Base-by-base conservation (phyloP, 441 rosid species). In the Breynia disticha region DNA sequence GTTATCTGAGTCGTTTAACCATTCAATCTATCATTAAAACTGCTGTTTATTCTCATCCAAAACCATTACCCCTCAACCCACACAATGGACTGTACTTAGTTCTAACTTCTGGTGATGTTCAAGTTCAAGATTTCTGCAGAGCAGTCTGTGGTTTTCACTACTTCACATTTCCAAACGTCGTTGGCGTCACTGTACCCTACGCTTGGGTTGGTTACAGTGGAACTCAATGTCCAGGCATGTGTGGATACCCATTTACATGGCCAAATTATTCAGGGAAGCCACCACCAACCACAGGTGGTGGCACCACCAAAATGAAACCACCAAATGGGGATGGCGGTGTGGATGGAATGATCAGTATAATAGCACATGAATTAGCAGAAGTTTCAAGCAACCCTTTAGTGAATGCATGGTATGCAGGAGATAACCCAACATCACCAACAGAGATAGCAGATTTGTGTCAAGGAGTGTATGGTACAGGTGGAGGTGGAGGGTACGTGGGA, bases 301-400 rank as follows among this genome's bases (percentile, higher is more conserved):
- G 76, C 16, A 32, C 38, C 17, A 59, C 44, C 65, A 57, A 78
- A 50, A 72, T 76, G 81, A 56, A 51, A 14, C 62, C 82, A 0
- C 87, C 87, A 0, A 84, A 81, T 20, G 85, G 87, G 11, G 87
- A 81, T 47, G 67, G 66, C 0, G 86, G 82, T 2, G 71, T 63
- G 0, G 91, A 81, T 20, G 91, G 91, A 7, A 84, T 84, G 91
- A 66, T 81, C 41, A 84, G 83, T 66, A 76, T 84, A 39, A 69
- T 84, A 2, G 84, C 75, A 16, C 91, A 81, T 62, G 87, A 84
- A 63, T 75, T 84, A 1, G 91, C 91, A 0, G 80, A 81, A 54
- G 72, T 71, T 16, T 66, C 79, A 0, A 81, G 78, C 18, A 79
- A 84, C 47, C 87, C 87, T 0, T 69, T 84, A 7, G 76, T 77